Base-by-base conservation (phyloP, 2,329 filamentous ascomycete species). In the Microsporum audouinii region DNA sequence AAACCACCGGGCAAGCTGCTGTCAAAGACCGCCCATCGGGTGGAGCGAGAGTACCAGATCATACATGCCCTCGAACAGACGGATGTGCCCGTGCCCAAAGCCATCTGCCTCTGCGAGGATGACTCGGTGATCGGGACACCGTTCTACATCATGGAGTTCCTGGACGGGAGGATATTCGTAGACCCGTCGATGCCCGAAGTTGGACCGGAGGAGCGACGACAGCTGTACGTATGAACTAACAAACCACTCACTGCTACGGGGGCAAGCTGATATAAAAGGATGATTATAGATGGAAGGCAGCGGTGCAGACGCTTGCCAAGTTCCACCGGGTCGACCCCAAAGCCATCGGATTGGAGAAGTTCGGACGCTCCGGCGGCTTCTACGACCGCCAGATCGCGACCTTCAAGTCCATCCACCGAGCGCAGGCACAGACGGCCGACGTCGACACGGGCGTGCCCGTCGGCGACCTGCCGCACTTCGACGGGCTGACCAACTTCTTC, bases 121-220 rank as follows among this genome's bases (percentile, higher is more conserved):
- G 78, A 80, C 45, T 77, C 75, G 61, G 80, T 97, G 41, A 80
- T 97, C 65, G 94, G 91, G 61, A 97, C 91, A 5, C 84, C 91
- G 4, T 99, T 97, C 75, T 97, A 99, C 77, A 86, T 97, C 70
- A 97, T 99, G 94, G 86, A 90, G 72, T 97, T 94, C 72, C 80
- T 97, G 63, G 88, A 95, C 70, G 94, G 94, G 23, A 86, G 94
- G 69, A 95, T 96, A 76, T 89, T 97, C 70, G 89, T 92, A 70
- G 90, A 97, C 74, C 87, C 91, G 49, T 79, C 86, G 36, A 86
- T 97, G 71, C 91, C 90, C 1, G 87, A 79, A 10, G 83, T 90
- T 10, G 80, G 80, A 31, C 75, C 87, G 0, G 79, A 79, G 45
- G 87, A 95, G 66, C 82, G 92, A 63, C 84, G 78, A 36, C 83